These are phyloP conservation scores for Coix lacrymajobi DNA, from an alignment of 176 grass and related monocot species.

Conservation along the genomic window DNA sequence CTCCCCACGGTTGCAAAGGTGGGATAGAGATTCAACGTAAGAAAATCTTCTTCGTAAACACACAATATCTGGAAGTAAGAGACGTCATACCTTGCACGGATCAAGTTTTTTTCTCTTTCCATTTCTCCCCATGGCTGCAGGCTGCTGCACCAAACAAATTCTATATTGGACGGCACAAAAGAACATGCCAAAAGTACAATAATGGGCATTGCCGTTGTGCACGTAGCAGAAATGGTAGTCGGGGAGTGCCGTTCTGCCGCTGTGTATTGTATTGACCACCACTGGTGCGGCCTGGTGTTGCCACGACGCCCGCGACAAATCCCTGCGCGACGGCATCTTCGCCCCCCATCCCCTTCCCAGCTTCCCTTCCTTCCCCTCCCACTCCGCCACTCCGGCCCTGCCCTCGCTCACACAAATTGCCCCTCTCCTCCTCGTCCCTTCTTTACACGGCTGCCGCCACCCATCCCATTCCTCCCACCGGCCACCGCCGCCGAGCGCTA, in stretches of 20 bases:
- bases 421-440: too few species aligned
- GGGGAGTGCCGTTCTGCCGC: not conserved
- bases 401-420: constrained; percentile 34
- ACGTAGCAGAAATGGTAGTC: not conserved
- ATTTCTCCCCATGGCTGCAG: too few species aligned
- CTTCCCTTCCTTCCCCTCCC: too few species aligned
- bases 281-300: constrained; percentile 11
- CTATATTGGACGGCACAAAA: too few species aligned
- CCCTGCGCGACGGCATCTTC: not conserved
- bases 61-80: too few species aligned
- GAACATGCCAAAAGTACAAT: too few species aligned
- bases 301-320: constrained; percentile 38
- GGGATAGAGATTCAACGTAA: too few species aligned
- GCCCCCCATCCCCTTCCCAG: not conserved
- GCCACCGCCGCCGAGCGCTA: not conserved
- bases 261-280: not conserved
- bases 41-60: too few species aligned
- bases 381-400: not conserved
- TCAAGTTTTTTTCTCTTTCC: too few species aligned
- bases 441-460: not conserved
- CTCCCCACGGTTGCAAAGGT: too few species aligned
- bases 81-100: too few species aligned
- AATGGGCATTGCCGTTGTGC: not conserved
- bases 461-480: not conserved
- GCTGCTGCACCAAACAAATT: too few species aligned